phyloP scores from a whole-genome alignment of 768 basidiomycete species.

The Lactarius deliciosus region DNA sequence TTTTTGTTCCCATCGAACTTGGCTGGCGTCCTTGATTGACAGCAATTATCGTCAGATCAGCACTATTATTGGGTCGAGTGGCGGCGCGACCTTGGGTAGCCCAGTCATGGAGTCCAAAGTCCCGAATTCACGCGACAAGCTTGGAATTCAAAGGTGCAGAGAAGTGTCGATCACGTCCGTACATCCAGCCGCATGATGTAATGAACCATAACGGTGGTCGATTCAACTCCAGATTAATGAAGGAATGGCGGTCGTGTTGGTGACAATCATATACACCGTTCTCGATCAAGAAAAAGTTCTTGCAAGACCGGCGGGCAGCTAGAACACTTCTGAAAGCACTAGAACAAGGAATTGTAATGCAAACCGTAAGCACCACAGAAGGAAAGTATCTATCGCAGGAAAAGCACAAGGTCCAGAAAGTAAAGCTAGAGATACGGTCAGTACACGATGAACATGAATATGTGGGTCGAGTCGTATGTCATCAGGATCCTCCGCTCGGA shows the following conservation, averaged over 20 bases:
- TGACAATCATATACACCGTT: background rate
- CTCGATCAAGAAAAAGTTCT: background rate
- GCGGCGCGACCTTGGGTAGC: background rate
- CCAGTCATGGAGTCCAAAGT: background rate
- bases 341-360: conserved; percentile 4
- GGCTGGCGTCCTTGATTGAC: background rate
- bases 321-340: background rate
- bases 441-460: background rate
- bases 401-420: background rate
- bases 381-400: background rate
- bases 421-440: background rate
- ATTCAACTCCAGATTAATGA: conserved; percentile 2
- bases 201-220: background rate
- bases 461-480: background rate
- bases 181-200: conserved; percentile 18
- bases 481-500: background rate
- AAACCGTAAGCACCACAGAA: background rate
- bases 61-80: background rate
- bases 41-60: background rate
- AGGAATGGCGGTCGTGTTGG: background rate
- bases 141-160: conserved; percentile 18
- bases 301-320: background rate
- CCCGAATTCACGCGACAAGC: background rate
- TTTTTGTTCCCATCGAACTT: conserved; percentile 1
- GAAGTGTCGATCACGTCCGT: conserved; percentile 13